Conservation (phyloP, 345 rosid genomes). For the Carallia brachiata region DNA sequence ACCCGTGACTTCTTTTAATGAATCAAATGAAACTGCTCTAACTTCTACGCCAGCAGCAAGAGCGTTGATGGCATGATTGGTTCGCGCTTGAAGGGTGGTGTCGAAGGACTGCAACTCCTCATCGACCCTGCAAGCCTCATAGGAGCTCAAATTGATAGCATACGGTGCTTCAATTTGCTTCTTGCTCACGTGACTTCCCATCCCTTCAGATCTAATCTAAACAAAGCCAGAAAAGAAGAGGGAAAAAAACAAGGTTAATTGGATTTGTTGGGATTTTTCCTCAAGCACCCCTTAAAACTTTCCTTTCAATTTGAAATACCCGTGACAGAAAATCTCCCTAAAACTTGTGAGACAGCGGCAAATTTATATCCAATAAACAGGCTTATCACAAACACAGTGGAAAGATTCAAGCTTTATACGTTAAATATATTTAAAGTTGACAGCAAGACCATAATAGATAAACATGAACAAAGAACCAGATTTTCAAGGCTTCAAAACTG, state of each 20-base stretch:
- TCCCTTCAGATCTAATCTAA: slow-evolving; percentile 23
- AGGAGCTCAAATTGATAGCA: slow-evolving; percentile 45
- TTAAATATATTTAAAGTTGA: background rate
- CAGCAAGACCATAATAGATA: background rate
- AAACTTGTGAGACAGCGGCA: background rate
- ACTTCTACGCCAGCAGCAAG: slow-evolving; percentile 81
- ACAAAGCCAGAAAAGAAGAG: background rate
- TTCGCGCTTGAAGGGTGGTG: slow-evolving; percentile 58
- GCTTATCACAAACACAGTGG: background rate
- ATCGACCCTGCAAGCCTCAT: slow-evolving; percentile 67
- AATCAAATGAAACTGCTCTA: slow-evolving; percentile 74
- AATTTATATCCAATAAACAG: background rate
- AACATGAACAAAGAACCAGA: background rate
- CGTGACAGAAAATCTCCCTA: no score
- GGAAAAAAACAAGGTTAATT: slow-evolving; percentile 4
- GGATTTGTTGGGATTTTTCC: background rate
- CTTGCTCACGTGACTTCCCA: slow-evolving; percentile 67
- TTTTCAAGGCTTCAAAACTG: slow-evolving; percentile 11
- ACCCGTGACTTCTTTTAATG: slow-evolving; percentile 69
- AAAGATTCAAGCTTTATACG: background rate
- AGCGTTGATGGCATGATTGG: slow-evolving; percentile 67
- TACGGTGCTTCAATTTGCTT: slow-evolving; percentile 33
- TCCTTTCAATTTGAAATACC: background rate
- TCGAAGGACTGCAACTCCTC: slow-evolving; percentile 64
- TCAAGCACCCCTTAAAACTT: background rate